These are phyloP conservation scores for Tetrastigma voinierianum DNA, from an alignment of 164 flowering plant genomes.

Conservation along the genomic window DNA sequence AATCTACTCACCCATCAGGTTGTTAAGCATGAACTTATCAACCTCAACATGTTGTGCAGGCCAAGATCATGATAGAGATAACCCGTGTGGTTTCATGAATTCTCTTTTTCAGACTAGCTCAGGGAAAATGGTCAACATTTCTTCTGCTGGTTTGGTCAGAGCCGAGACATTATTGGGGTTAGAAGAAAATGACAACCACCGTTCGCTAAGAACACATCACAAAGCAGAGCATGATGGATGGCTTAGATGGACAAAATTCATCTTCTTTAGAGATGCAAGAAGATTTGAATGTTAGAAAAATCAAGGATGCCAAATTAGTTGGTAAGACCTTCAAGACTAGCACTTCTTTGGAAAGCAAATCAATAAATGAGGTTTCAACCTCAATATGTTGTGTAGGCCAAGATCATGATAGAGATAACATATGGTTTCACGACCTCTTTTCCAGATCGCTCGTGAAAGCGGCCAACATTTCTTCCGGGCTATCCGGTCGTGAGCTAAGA, in stretches of 20 bases:
- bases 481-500: no score
- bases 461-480: no score
- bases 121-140: conserved; percentile 60
- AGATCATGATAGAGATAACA: no score
- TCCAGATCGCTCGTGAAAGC: no score
- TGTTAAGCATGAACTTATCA: no score
- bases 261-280: conserved; percentile 19
- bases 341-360: no score
- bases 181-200: conserved; percentile 33
- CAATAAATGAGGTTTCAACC: no score
- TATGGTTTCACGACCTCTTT: no score
- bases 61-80: conserved; percentile 15
- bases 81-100: conserved; percentile 24
- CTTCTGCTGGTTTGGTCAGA: conserved; percentile 65
- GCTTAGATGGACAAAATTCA: conserved; percentile 17
- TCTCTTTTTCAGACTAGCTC: conserved; percentile 62
- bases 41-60: conserved; percentile 26
- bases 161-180: conserved; percentile 74
- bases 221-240: conserved; percentile 8
- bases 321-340: no score
- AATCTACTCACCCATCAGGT: background rate
- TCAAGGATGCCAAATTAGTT: background rate
- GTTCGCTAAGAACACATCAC: conserved; percentile 12
- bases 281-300: conserved; percentile 1
- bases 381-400: no score